Conservation (phyloP, 345 rosid genomes). For the Moricandia arvensis region DNA sequence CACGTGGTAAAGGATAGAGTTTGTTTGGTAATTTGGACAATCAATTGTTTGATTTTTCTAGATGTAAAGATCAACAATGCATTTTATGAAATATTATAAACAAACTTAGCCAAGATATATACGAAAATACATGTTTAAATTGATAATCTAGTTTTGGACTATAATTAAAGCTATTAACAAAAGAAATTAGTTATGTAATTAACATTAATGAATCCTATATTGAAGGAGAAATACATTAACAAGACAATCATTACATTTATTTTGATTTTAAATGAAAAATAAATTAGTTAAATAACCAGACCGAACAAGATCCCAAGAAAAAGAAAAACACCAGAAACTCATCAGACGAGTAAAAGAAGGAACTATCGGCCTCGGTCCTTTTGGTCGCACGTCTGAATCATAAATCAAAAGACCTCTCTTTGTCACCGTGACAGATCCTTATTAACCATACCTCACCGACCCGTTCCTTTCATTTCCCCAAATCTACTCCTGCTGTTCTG, state of each 20-base stretch:
- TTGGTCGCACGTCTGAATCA: constrained; percentile 59
- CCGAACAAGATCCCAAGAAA: constrained; percentile 22
- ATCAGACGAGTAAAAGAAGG: constrained; percentile 24
- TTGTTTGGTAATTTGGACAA: not conserved
- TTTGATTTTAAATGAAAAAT: not conserved
- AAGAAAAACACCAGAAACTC: not conserved
- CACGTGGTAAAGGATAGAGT: not conserved
- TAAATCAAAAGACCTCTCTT: constrained; percentile 15
- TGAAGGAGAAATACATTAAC: constrained; percentile 5
- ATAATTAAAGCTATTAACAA: not conserved
- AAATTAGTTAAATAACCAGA: not conserved
- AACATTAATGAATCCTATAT: constrained; percentile 10
- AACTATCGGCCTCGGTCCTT: constrained; percentile 24
- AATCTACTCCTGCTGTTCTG: not conserved
- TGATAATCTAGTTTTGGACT: not conserved
- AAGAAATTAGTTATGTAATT: not conserved
- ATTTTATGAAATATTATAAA: not conserved
- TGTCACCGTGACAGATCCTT: constrained; percentile 47
- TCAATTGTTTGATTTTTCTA: not conserved
- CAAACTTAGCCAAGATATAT: not conserved
- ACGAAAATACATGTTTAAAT: not conserved
- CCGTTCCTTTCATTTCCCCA: constrained; percentile 14
- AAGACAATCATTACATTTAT: constrained; percentile 13
- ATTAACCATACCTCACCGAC: constrained; percentile 37
- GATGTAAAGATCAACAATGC: not conserved